These are phyloP conservation scores for Gracilaria vermiculophylla DNA, from an alignment of 23 red algal genomes.

Conservation along the genomic window DNA sequence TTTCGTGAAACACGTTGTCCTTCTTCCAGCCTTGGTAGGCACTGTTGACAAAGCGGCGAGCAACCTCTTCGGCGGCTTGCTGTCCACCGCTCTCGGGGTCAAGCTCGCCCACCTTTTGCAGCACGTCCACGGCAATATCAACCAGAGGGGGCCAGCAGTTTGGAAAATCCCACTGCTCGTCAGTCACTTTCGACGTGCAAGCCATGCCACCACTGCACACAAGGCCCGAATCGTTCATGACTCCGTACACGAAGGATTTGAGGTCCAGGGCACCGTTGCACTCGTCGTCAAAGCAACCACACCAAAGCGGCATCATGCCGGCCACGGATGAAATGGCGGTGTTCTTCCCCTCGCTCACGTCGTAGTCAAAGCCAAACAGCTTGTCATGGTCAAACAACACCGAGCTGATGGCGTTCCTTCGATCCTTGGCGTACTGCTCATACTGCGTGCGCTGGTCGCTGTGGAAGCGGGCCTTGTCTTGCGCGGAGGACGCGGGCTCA, in stretches of 20 bases:
- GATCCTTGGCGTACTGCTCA: neutral
- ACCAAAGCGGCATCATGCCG: constrained; percentile 86
- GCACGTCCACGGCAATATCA: constrained; percentile 56
- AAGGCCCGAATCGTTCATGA: constrained; percentile 57
- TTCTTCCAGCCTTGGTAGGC: constrained; percentile 63
- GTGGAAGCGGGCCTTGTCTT: constrained; percentile 7
- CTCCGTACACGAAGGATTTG: constrained; percentile 10
- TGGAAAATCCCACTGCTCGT: constrained; percentile 91
- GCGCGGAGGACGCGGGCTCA: neutral
- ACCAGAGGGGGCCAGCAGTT: constrained; percentile 93
- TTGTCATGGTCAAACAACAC: constrained; percentile 55
- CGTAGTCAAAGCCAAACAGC: constrained; percentile 79
- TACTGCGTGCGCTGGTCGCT: constrained; percentile 13
- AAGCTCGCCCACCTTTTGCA: constrained; percentile 11
- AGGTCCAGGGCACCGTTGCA: constrained; percentile 9
- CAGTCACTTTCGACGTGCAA: constrained; percentile 41
- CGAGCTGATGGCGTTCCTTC: constrained; percentile 40
- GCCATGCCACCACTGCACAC: constrained; percentile 55
- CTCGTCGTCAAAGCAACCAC: constrained; percentile 26
- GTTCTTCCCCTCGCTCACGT: constrained; percentile 19
- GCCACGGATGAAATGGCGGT: constrained; percentile 37
- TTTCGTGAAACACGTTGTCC: constrained; percentile 80
- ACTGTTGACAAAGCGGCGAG: constrained; percentile 43
- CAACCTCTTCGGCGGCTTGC: constrained; percentile 53
- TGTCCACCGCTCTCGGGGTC: constrained; percentile 13